Evolutionary conservation across 371 early-diverging fungal genomes (phyloP).

Genomic region (Chytridium lagenaria): DNA sequence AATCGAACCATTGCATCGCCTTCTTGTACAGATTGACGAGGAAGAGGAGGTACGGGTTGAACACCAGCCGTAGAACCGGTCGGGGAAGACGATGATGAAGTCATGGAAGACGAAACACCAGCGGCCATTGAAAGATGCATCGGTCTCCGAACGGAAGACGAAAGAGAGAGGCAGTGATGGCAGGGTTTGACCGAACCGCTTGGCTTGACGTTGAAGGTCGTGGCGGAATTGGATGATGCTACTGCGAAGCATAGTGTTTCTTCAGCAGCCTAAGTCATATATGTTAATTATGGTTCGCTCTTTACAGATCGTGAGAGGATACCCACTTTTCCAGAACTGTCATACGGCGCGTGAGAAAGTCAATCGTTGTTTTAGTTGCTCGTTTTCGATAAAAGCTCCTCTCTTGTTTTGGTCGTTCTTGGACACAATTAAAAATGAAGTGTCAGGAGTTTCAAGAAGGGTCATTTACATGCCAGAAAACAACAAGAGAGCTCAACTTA

Average conservation of each 20-base stretch:
- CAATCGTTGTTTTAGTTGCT: conserved; percentile 68
- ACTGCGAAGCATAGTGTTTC: conserved; percentile 77
- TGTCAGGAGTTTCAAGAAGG: background rate
- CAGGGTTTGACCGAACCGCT: conserved; percentile 20
- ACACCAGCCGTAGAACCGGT: background rate
- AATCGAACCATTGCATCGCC: background rate
- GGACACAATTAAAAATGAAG: background rate
- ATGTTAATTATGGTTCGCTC: too few species aligned
- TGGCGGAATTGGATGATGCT: conserved; percentile 79
- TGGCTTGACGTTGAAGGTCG: conserved; percentile 72
- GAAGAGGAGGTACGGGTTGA: conserved; percentile 8
- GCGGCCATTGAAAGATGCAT: background rate
- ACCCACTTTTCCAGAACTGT: conserved; percentile 68
- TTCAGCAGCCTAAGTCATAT: conserved; percentile 59
- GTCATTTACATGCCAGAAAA: background rate
- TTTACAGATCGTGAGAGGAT: background rate
- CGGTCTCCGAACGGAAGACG: background rate
- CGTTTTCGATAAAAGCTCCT: conserved; percentile 76
- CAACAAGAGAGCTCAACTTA: too few species aligned
- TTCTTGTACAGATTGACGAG: too few species aligned
- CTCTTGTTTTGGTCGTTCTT: conserved; percentile 53
- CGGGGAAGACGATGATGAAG: conserved; percentile 1
- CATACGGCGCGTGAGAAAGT: conserved; percentile 65
- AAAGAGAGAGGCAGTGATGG: background rate
- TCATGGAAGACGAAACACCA: background rate